Evolutionary conservation across 768 basidiomycete genomes (phyloP).

Genomic region (Dioszegia crocea): DNA sequence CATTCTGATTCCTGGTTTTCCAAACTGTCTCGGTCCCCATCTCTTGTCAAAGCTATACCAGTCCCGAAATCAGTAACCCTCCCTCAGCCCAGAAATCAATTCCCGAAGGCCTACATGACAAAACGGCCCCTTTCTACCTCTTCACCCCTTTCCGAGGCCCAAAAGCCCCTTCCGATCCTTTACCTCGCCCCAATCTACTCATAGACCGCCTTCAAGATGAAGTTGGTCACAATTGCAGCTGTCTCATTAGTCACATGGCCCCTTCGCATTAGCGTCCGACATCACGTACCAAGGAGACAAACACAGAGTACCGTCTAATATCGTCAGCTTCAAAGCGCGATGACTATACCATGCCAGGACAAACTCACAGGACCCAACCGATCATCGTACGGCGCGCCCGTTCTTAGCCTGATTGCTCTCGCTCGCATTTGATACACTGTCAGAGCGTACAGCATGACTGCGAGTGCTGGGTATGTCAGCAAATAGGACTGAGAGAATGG

Average conservation of each 20-base stretch:
- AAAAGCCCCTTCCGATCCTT: neutral
- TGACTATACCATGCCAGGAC: neutral
- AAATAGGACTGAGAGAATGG: slow-evolving; percentile 21
- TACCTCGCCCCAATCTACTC: slow-evolving; percentile 17
- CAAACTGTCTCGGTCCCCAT: too few species aligned
- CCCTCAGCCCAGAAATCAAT: too few species aligned
- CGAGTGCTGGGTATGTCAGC: slow-evolving; percentile 64
- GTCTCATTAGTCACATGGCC: neutral
- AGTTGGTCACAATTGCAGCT: slow-evolving; percentile 49
- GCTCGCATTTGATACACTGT: slow-evolving; percentile 97
- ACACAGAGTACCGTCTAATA: slow-evolving; percentile 44
- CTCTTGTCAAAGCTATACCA: too few species aligned
- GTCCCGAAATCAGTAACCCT: too few species aligned
- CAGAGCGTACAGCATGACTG: slow-evolving; percentile 92
- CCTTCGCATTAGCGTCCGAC: neutral
- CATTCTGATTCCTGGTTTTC: too few species aligned
- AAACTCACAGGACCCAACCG: slow-evolving; percentile 82
- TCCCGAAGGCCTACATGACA: too few species aligned
- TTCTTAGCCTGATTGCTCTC: slow-evolving; percentile 80
- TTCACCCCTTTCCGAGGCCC: too few species aligned
- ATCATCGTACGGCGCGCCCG: slow-evolving; percentile 94
- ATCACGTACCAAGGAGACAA: slow-evolving; percentile 35
- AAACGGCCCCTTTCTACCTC: too few species aligned
- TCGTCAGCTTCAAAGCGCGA: neutral
- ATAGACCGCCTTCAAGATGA: slow-evolving; percentile 48